These are phyloP conservation scores for Ceratonia siliqua DNA, from an alignment of 306 rosid genomes.

Conservation along the genomic window DNA sequence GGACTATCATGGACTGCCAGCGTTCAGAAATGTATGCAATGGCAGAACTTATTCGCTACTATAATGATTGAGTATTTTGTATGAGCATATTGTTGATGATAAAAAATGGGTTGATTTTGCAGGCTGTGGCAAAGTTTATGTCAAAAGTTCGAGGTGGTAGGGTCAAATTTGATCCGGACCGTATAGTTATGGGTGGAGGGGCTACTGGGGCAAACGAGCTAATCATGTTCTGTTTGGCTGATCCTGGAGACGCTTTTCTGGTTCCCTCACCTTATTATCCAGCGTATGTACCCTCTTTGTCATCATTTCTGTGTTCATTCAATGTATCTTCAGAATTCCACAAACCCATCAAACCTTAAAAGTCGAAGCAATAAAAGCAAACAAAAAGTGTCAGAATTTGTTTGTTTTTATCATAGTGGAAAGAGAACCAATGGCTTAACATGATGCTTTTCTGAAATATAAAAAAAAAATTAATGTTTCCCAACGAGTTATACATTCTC, in stretches of 20 bases:
- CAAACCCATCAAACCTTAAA: background rate
- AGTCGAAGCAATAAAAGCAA: background rate
- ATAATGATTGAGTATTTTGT: background rate
- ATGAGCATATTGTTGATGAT: background rate
- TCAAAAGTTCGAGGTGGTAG: slow-evolving; percentile 79
- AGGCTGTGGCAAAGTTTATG: slow-evolving; percentile 90
- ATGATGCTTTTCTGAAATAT: background rate
- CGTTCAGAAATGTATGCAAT: slow-evolving; percentile 63
- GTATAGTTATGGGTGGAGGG: slow-evolving; percentile 89
- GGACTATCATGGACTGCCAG: slow-evolving; percentile 81
- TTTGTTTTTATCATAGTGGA: background rate
- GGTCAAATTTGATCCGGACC: slow-evolving; percentile 65
- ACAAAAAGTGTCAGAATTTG: background rate
- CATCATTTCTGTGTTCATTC: slow-evolving; percentile 22
- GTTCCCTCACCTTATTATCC: slow-evolving; percentile 93
- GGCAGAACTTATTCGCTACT: background rate
- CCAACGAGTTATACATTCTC: background rate
- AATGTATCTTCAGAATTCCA: slow-evolving; percentile 31
- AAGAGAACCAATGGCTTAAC: background rate
- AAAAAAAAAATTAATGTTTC: background rate
- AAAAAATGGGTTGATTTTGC: background rate
- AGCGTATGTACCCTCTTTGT: slow-evolving; percentile 58
- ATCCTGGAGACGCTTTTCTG: slow-evolving; percentile 87
- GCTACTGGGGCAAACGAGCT: slow-evolving; percentile 92
- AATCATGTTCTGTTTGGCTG: slow-evolving; percentile 81